phyloP scores from a whole-genome alignment of 2,329 filamentous ascomycete species.

The Claviceps sp. region DNA sequence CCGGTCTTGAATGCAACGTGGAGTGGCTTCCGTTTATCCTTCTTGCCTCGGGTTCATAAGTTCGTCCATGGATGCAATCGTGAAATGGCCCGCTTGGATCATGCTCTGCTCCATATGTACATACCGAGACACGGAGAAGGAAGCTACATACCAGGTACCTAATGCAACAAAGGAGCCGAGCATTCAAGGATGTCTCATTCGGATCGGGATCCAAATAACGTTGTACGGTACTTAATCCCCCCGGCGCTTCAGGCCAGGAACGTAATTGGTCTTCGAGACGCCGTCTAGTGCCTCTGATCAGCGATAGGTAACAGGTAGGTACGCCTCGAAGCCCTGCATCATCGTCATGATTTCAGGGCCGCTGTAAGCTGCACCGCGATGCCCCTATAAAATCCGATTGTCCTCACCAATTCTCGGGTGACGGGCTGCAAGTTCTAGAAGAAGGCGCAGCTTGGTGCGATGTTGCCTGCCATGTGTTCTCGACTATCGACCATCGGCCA shows the following conservation, averaged over 20 bases:
- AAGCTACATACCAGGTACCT: no score
- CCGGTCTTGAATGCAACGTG: no score
- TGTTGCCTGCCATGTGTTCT: no score
- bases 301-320: constrained; percentile 42
- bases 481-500: neutral
- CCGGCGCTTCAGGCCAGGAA: constrained; percentile 39
- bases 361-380: constrained; percentile 5
- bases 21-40: no score
- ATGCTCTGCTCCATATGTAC: no score
- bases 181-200: constrained; percentile 21
- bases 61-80: no score
- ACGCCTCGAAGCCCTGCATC: constrained; percentile 65
- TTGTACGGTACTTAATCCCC: constrained; percentile 23
- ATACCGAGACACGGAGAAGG: no score
- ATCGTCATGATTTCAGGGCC: constrained; percentile 39
- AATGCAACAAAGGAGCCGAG: neutral
- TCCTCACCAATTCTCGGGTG: no score
- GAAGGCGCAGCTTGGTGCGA: no score
- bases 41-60: no score
- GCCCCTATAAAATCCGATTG: neutral
- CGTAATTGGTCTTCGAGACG: constrained; percentile 41
- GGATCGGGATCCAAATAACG: constrained; percentile 53
- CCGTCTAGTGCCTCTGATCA: constrained; percentile 47
- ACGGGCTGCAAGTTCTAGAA: no score
- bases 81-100: no score